Base-by-base conservation (phyloP, 306 rosid genomes). In the Rosa multiflora region DNA sequence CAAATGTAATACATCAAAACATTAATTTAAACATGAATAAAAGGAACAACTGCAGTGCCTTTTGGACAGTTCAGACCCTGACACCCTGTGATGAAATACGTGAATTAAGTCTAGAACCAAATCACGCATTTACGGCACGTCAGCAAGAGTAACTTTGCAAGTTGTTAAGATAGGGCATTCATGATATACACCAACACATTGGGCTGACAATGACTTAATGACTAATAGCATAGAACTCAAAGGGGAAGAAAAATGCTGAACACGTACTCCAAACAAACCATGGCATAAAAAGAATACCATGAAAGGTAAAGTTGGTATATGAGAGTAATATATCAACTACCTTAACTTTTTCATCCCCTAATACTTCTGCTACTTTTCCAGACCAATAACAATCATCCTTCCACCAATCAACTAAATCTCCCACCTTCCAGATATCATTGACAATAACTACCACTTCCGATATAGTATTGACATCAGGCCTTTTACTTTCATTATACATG, bases 351-450 rank as follows among this genome's bases (percentile, higher is more conserved):
- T 75, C 89, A 75, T 81, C 78, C 75, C 86, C 88, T 82, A 84
- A 72, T 70, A 89, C 40, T 72, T 90, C 55, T 73, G 76, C 74
- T 66, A 92, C 79, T 74, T 17, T 86, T 70, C 90, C 97, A 13
- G 94, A 90, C 98, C 98, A 94, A 87, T 83, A 83, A 70, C 97
- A 94, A 71, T 76, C 87, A 80, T 90, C 97, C 29, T 56, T 21
- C 79, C 68, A 80, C 94, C 97, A 94, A 83, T 94, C 98, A 40
- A 94, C 94, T 85, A 90, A 87, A 87, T 94, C 89, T 59, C 97
- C 98, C 70, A 88, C 87, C 80, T 87, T 91, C 98, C 94, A 89
- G 40, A 1, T 56, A 51, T 85, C 83, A 67, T 70, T 66, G 76
- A 85, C 80, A 64, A 89, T 73, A 64, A 89, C 92, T 43, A 84